Base-by-base conservation (phyloP, 345 rosid genomes). In the Pseudoturritis turrita region DNA sequence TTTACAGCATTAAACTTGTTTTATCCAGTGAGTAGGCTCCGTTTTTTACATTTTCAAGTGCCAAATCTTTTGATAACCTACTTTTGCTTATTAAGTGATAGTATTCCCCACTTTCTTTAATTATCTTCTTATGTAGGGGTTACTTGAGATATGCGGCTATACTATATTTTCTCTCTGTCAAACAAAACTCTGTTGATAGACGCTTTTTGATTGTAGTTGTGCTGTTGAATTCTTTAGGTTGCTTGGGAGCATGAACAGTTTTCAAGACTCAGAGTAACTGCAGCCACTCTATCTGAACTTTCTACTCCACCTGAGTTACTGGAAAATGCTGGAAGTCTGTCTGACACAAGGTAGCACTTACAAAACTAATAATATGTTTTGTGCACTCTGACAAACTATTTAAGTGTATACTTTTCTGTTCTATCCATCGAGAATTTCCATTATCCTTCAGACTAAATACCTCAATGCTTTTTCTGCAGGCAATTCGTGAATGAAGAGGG, bases 181-280 rank as follows among this genome's bases (percentile, higher is more conserved):
- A 29, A 49, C 49, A 15, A 3, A 14, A 41, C 3, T 21, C 51
- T 45, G 12, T 25, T 62, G 29, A 19, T 29, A 29, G 4, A 43
- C 17, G 10, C 40, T 44, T 68, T 52, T 37, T 52, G 35, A 75
- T 33, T 50, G 1, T 23, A 2, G 41, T 19, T 60, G 40, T 40
- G 17, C 28, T 45, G 21, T 23, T 70, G 33, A 23, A 10, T 49
- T 70, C 1, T 57, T 18, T 83, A 95, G 97, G 97, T 95, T 87
- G 97, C 99, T 82, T 95, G 99, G 97, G 97, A 91, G 87, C 99
- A 95, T 77, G 99, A 95, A 83, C 97, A 95, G 50, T 91, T 95
- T 81, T 95, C 98, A 78, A 87, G 89, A 76, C 83, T 87, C 62
- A 95, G 99, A 79, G 88, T 95, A 62, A 95, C 98, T 49, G 96